These are phyloP conservation scores for Escovopsis sp. DNA, from an alignment of 2,329 filamentous ascomycete species.

Conservation along the genomic window DNA sequence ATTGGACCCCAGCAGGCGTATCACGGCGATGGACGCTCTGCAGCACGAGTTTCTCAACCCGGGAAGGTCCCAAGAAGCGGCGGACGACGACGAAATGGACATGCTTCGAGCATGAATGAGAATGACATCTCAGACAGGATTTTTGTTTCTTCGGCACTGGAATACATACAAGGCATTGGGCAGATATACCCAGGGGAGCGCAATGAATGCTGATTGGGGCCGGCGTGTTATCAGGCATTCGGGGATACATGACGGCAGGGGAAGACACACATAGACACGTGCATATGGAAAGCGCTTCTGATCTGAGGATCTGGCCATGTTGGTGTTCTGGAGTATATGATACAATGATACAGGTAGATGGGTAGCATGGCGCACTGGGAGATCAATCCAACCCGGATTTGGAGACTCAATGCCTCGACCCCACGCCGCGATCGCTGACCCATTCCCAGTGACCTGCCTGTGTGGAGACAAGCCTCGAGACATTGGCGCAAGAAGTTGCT, in stretches of 20 bases:
- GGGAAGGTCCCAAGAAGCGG: constrained; percentile 17
- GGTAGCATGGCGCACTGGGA: neutral
- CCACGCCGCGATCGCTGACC: too few relatives aligned
- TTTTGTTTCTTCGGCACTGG: neutral
- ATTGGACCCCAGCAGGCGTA: constrained; percentile 57
- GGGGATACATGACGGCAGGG: neutral
- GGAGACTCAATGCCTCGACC: too few relatives aligned
- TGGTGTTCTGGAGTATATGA: constrained; percentile 6
- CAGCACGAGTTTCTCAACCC: constrained; percentile 52
- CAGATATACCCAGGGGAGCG: too few relatives aligned
- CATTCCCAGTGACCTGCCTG: too few relatives aligned
- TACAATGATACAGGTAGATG: neutral
- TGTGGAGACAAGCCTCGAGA: neutral
- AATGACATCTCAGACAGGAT: too few relatives aligned
- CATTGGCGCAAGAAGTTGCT: constrained; percentile 24
- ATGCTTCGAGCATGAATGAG: constrained; percentile 21
- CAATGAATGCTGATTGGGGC: neutral
- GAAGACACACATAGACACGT: neutral
- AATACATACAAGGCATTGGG: neutral
- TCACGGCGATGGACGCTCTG: constrained; percentile 62
- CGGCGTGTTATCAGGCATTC: neutral
- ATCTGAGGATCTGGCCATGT: neutral
- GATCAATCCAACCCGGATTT: too few relatives aligned
- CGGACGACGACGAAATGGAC: constrained; percentile 41
- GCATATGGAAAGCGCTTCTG: neutral